Base-by-base conservation (phyloP, 441 rosid genomes). In the Corymbia citriodora region DNA sequence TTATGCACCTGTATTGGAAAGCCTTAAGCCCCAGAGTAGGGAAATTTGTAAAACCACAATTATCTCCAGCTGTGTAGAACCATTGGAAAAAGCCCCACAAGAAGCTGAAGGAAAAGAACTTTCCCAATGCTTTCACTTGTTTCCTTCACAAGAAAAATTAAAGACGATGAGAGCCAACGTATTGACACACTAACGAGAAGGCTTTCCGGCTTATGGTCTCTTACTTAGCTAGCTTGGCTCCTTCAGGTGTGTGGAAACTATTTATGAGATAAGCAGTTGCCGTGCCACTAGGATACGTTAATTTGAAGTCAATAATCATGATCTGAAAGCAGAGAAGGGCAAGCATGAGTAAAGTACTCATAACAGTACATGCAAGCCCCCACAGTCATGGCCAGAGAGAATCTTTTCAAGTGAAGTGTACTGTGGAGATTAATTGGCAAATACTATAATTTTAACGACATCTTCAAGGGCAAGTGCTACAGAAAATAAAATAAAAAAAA, bases 11-110 rank as follows among this genome's bases (percentile, higher is more conserved):
- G 63, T 91, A 25, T 54, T 72, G 45, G 53, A 55, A 89, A 50
- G 92, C 92, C 85, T 91, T 15, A 18, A 91, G 92, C 33, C 92
- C 92, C 10, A 91, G 86, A 31, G 91, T 88, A 14, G 91, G 91
- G 89, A 90, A 90, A 13, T 87, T 14, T 23, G 17, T 1, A 57
- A 90, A 90, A 27, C 91, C 91, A 88, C 91, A 90, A 23, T 65
- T 74, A 55, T 90, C 89, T 49, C 72, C 55, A 17, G 57, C 91
- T 55, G 79, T 87, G 49, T 65, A 90, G 89, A 90, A 90, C 91
- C 91, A 90, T 40, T 90, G 91, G 31, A 90, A 90, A 65, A 90
- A 90, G 7, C 89, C 91, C 91, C 89, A 90, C 3, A 87, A 31
- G 87, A 90, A 90, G 55, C 89, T 87, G 65, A 90, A 87, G 87